Percentiles rank a stretch among this genome's conserved stretches.
Conservation (phyloP, 805 yeast species). For the Aciculoconidium aculeatum region DNA sequence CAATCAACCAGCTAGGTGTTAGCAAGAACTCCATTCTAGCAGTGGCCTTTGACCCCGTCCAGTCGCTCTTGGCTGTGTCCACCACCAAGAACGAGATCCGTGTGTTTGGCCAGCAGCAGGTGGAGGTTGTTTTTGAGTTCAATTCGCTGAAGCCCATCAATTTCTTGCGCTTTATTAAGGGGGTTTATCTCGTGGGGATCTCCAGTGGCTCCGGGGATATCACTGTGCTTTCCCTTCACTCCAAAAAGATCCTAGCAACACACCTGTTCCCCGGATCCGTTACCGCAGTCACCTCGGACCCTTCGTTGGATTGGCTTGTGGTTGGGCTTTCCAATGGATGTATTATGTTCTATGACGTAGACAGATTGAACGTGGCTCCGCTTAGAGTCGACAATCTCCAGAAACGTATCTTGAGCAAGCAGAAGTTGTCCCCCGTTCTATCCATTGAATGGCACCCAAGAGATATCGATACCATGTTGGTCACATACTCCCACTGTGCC, state of each 20-base stretch:
- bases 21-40: conserved; percentile 58
- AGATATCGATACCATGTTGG: conserved; percentile 71
- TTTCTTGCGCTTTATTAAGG: conserved; percentile 64
- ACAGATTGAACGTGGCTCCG: conserved; percentile 63
- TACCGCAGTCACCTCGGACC: conserved; percentile 72
- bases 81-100: conserved; percentile 67
- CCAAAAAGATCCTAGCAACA: conserved; percentile 54
- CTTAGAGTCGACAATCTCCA: conserved; percentile 69
- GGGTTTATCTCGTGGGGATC: conserved; percentile 72
- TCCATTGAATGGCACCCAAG: conserved; percentile 81
- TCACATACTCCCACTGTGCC: conserved; percentile 67
- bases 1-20: conserved; percentile 30
- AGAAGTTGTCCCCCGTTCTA: conserved; percentile 56
- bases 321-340: conserved; percentile 78
- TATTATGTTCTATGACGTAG: conserved; percentile 71
- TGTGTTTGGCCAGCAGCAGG: conserved; percentile 80
- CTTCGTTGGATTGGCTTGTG: conserved; percentile 80
- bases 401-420: conserved; percentile 49
- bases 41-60: conserved; percentile 81
- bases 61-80: conserved; percentile 75
- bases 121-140: conserved; percentile 58
- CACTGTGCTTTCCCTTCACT: conserved; percentile 62
- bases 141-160: conserved; percentile 46
- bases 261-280: conserved; percentile 61
- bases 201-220: conserved; percentile 54